These are phyloP conservation scores for thale cress (Arabidopsis thaliana) DNA, from an alignment of 345 rosid genomes.

Conservation along the genomic window TAIR10.1 NC_003070.9:5265001-5265500, in stretches of 20 bases:
- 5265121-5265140: conserved; percentile 35
- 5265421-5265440: conserved; percentile 7
- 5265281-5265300: conserved; percentile 32
- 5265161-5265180: conserved; percentile 41
- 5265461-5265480: neutral
- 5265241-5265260: conserved; percentile 38
- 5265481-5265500: neutral
- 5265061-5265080: conserved; percentile 42
- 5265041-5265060: conserved; percentile 47
- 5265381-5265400: conserved; percentile 35
- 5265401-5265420: conserved; percentile 33
- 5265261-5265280: conserved; percentile 37
- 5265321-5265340: conserved; percentile 30
- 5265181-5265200: conserved; percentile 31
- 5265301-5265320: conserved; percentile 26
- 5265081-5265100: conserved; percentile 5
- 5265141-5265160: conserved; percentile 21
- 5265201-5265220: conserved; percentile 34
- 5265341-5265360: conserved; percentile 34
- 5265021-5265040: conserved; percentile 23
- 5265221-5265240: conserved; percentile 28
- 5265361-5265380: conserved; percentile 26
- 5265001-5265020: conserved; percentile 35
- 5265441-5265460: conserved; percentile 2
- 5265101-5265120: conserved; percentile 37